These are phyloP conservation scores for Chalaropsis ovoidea DNA, from an alignment of 2,329 filamentous ascomycete species.

Conservation along the genomic window DNA sequence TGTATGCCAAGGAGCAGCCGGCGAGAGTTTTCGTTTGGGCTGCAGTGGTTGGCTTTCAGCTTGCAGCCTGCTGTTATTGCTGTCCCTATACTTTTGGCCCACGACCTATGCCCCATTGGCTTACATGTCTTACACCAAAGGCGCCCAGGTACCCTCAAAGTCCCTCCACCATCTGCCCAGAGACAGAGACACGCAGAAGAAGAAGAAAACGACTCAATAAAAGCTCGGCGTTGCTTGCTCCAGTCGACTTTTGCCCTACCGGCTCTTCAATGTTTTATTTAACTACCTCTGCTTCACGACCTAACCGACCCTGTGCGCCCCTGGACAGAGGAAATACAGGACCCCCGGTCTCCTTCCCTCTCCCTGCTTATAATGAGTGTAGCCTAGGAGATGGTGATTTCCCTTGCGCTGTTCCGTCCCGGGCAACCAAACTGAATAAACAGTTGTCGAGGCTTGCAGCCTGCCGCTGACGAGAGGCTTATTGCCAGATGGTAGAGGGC, in stretches of 20 bases:
- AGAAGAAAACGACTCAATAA: slow-evolving; percentile 4
- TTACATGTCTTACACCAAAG: neutral
- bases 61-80: neutral
- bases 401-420: slow-evolving; percentile 3
- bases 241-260: neutral
- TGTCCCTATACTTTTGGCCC: slow-evolving; percentile 1
- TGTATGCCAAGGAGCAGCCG: neutral
- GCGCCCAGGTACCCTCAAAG: neutral
- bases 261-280: neutral
- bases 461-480: neutral
- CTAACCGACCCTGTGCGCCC: too few species aligned
- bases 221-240: neutral
- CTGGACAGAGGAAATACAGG: too few species aligned
- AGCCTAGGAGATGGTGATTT: neutral
- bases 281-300: neutral
- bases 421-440: neutral
- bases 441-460: neutral
- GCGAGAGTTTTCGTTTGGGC: neutral
- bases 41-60: neutral
- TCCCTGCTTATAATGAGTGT: neutral
- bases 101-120: neutral
- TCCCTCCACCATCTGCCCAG: neutral
- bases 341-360: neutral
- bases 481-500: slow-evolving; percentile 1
- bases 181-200: neutral